These are phyloP conservation scores for Penicillium sp. DNA, from an alignment of 2,329 filamentous ascomycete species.

Conservation along the genomic window DNA sequence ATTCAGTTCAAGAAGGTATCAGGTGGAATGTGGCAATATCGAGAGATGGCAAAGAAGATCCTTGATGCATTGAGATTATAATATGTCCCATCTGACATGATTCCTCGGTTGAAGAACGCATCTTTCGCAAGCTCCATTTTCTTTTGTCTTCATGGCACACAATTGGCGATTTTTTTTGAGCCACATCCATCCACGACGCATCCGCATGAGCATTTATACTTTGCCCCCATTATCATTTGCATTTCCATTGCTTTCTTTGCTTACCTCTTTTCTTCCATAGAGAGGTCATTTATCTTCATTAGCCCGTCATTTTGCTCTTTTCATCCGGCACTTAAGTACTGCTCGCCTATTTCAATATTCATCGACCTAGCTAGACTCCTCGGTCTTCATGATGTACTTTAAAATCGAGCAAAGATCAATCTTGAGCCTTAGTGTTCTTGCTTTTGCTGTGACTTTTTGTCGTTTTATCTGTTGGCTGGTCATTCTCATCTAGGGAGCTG, in stretches of 20 bases:
- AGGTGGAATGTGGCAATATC: constrained; percentile 97
- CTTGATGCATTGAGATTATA: constrained; percentile 79
- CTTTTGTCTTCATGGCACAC: neutral
- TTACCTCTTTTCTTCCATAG: constrained; percentile 6
- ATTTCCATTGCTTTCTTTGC: constrained; percentile 15
- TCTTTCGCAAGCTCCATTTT: neutral
- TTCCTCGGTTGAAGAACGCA: neutral
- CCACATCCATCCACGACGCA: constrained; percentile 27
- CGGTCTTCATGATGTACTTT: constrained; percentile 32
- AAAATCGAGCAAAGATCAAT: constrained; percentile 21
- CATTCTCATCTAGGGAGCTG: neutral
- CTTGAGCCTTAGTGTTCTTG: constrained; percentile 2
- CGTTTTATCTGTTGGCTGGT: neutral
- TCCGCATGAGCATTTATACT: constrained; percentile 29
- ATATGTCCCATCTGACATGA: constrained; percentile 20
- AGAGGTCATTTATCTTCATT: constrained; percentile 11
- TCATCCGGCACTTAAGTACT: constrained; percentile 23
- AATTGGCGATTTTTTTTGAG: constrained; percentile 12
- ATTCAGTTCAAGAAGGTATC: constrained; percentile 97
- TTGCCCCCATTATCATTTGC: constrained; percentile 20
- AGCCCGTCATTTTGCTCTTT: constrained; percentile 17
- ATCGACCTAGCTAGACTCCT: constrained; percentile 16
- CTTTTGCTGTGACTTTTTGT: neutral
- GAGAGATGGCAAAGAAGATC: constrained; percentile 96
- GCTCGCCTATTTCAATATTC: constrained; percentile 18